A percentile compares a stretch with the other conserved stretches of the same genome.
phyloP scores from a whole-genome alignment of 2,329 filamentous ascomycete genomes.

The Penicillium sp. region DNA sequence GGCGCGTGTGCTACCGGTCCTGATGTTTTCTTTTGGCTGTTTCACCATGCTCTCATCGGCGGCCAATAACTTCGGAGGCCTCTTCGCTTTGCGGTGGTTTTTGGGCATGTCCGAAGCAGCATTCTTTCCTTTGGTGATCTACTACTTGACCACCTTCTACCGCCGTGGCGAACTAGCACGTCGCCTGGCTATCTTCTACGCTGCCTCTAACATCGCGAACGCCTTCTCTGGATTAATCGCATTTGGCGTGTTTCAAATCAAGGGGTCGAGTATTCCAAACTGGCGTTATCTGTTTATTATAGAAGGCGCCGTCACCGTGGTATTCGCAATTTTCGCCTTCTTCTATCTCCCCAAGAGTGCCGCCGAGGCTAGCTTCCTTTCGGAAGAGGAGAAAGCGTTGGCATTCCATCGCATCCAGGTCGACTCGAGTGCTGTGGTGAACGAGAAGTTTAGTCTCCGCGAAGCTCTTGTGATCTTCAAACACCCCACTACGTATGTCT shows the following conservation, averaged over 20 bases:
- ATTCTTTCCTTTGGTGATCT: slow-evolving; percentile 70
- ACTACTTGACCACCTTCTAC: slow-evolving; percentile 68
- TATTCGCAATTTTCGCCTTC: slow-evolving; percentile 65
- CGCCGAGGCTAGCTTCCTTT: slow-evolving; percentile 65
- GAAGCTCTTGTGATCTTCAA: slow-evolving; percentile 56
- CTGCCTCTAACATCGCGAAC: slow-evolving; percentile 71
- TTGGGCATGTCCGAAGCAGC: slow-evolving; percentile 68
- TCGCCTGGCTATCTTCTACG: slow-evolving; percentile 73
- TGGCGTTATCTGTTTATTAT: slow-evolving; percentile 59
- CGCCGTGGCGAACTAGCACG: slow-evolving; percentile 69
- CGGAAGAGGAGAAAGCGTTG: slow-evolving; percentile 64
- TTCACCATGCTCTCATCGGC: slow-evolving; percentile 63
- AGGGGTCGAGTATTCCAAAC: slow-evolving; percentile 47
- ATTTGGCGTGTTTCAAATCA: slow-evolving; percentile 63
- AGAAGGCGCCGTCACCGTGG: slow-evolving; percentile 60
- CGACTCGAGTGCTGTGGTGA: slow-evolving; percentile 68
- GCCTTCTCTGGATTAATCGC: slow-evolving; percentile 63
- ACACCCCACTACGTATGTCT: slow-evolving; percentile 55
- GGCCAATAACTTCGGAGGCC: slow-evolving; percentile 61
- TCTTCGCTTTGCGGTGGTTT: slow-evolving; percentile 70
- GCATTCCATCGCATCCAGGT: slow-evolving; percentile 74
- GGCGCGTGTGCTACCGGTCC: slow-evolving; percentile 61
- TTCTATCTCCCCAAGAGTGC: slow-evolving; percentile 69
- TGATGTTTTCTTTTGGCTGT: slow-evolving; percentile 69
- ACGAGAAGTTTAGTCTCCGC: slow-evolving; percentile 56